phyloP scores from a whole-genome alignment of 192 early-diverging fungal species.

The Kappamyces sp. region DNA sequence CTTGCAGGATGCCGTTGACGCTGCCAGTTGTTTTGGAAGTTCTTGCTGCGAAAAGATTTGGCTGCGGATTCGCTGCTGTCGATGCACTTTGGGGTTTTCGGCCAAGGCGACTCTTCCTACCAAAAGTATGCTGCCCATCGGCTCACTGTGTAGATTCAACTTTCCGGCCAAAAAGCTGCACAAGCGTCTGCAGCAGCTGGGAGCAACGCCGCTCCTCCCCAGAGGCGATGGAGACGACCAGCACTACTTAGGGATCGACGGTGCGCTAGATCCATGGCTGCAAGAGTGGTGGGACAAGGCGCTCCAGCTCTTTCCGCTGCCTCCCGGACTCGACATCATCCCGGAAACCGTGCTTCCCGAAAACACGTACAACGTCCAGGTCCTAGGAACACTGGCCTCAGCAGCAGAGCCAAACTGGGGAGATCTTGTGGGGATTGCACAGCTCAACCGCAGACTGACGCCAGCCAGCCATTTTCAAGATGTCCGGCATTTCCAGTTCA shows the following conservation, averaged over 20 bases:
- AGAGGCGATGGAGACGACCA: conserved; percentile 94
- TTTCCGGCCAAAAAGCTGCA: conserved; percentile 88
- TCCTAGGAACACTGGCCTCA: conserved; percentile 14
- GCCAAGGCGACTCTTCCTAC: conserved; percentile 93
- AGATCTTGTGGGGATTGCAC: background rate
- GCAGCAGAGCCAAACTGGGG: conserved; percentile 2
- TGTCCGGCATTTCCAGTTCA: conserved; percentile 76
- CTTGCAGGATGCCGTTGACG: conserved; percentile 10
- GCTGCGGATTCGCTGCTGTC: conserved; percentile 57
- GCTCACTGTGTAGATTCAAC: conserved; percentile 64
- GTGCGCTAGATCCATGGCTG: conserved; percentile 86
- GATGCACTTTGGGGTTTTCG: conserved; percentile 83
- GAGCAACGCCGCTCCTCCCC: conserved; percentile 60
- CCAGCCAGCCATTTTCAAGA: conserved; percentile 82
- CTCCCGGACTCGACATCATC: conserved; percentile 45
- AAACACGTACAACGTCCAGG: conserved; percentile 42
- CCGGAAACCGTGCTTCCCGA: conserved; percentile 35
- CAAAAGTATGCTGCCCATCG: conserved; percentile 46
- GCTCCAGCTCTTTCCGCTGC: conserved; percentile 56
- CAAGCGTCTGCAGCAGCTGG: conserved; percentile 79
- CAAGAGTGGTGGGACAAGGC: conserved; percentile 65
- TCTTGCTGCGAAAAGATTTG: conserved; percentile 75
- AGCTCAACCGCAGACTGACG: conserved; percentile 58
- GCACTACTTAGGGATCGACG: conserved; percentile 88
- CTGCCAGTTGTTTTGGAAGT: conserved; percentile 75